Evolutionary conservation across 2,329 filamentous ascomycete genomes (phyloP).

Genomic region (Monascus ruber): DNA sequence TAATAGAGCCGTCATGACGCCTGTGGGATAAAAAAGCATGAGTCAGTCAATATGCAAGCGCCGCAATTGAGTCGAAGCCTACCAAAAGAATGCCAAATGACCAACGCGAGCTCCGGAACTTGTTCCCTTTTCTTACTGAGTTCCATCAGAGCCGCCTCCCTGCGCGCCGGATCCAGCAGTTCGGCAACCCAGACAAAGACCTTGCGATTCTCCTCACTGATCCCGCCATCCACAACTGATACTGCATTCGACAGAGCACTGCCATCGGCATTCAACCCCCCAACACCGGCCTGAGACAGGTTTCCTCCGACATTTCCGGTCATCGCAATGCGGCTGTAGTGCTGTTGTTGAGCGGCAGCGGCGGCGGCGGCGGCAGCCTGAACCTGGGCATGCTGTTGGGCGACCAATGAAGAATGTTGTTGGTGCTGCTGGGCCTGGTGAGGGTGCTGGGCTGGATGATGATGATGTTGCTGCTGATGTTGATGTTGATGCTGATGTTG

Average conservation of each 20-base stretch:
- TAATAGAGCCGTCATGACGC: slow-evolving; percentile 93
- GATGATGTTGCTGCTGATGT: slow-evolving; percentile 21
- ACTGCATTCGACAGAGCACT: slow-evolving; percentile 19
- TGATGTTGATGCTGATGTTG: slow-evolving; percentile 18
- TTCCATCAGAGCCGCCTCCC: slow-evolving; percentile 85
- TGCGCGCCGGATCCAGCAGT: slow-evolving; percentile 71
- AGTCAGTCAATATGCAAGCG: slow-evolving; percentile 5
- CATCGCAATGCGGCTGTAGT: slow-evolving; percentile 63
- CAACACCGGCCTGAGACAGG: slow-evolving; percentile 24
- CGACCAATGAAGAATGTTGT: slow-evolving; percentile 35
- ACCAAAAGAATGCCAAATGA: slow-evolving; percentile 98
- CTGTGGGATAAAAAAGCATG: slow-evolving; percentile 37
- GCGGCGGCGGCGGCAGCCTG: slow-evolving; percentile 35
- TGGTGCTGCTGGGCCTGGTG: slow-evolving; percentile 29
- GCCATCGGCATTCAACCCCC: slow-evolving; percentile 38
- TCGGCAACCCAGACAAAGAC: slow-evolving; percentile 92
- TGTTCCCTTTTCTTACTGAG: slow-evolving; percentile 98
- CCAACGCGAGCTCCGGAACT: slow-evolving; percentile 88
- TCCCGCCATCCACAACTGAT: slow-evolving; percentile 48
- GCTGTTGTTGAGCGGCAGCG: slow-evolving; percentile 36
- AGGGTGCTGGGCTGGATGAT: slow-evolving; percentile 22
- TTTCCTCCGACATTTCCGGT: slow-evolving; percentile 44
- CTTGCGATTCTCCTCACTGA: slow-evolving; percentile 82
- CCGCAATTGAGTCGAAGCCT: slow-evolving; percentile 25
- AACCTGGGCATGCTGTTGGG: slow-evolving; percentile 43